Conservation (phyloP, 2,329 filamentous ascomycete genomes). For the Microthyrium microscopicum region DNA sequence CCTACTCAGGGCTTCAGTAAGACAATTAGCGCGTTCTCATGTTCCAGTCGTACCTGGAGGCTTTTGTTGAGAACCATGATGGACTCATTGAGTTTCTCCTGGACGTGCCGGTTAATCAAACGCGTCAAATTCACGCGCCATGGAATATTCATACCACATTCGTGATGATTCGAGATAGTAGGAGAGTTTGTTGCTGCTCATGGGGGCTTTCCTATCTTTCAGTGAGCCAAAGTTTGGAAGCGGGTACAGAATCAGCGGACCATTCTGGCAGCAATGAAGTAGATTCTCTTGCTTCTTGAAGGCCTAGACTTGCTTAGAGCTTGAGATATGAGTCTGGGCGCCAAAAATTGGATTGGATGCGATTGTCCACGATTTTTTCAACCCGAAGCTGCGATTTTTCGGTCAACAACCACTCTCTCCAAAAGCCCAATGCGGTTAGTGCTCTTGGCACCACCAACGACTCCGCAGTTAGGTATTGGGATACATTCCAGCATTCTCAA, state of each 20-base stretch:
- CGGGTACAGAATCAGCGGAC: not conserved
- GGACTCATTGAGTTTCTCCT: constrained; percentile 97
- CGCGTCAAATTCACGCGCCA: not conserved
- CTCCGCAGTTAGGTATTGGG: too few relatives aligned
- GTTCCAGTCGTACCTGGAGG: constrained; percentile 46
- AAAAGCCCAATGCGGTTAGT: too few relatives aligned
- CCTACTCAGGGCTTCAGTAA: constrained; percentile 32
- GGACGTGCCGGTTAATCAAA: constrained; percentile 2
- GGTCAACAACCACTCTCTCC: too few relatives aligned
- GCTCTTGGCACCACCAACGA: too few relatives aligned
- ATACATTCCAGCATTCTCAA: too few relatives aligned
- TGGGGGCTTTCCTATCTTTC: constrained; percentile 68
- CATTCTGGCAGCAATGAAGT: too few relatives aligned
- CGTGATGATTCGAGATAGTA: constrained; percentile 88
- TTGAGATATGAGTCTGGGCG: too few relatives aligned
- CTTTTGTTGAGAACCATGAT: constrained; percentile 84
- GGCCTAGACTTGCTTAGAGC: too few relatives aligned
- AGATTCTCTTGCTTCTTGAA: too few relatives aligned
- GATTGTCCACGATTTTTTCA: too few relatives aligned
- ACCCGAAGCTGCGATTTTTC: too few relatives aligned
- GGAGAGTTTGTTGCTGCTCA: constrained; percentile 87
- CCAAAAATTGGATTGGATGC: too few relatives aligned
- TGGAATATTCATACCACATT: constrained; percentile 59
- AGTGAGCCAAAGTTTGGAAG: not conserved
- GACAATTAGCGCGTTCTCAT: not conserved